Evolutionary conservation across 2,329 filamentous ascomycete species (phyloP), one percentile per base, ranked within the genome.

Genomic region (Cylindrodendrum hubeiense): DNA sequence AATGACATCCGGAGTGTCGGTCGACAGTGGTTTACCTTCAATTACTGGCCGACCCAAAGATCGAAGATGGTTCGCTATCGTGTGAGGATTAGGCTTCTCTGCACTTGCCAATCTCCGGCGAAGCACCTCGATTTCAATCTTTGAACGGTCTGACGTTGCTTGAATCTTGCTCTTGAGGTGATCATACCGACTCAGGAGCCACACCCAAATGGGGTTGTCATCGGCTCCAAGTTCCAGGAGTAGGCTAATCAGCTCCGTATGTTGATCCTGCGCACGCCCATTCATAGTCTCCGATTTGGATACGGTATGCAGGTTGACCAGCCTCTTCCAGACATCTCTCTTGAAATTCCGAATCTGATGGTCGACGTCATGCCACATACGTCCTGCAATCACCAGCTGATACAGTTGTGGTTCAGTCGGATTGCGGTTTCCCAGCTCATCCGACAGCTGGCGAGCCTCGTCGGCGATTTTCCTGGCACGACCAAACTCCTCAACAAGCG

Each of bases 181-280:
- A 69, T 97, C 93, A 76, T 95, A 97, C 49, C 93, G 90, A 75
- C 94, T 97, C 60, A 95, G 84, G 26, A 99, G 88, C 95, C 96
- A 99, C 12, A 97, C 87, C 93, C 93, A 97, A 67, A 99, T 97
- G 1, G 96, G 96, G 73, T 97, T 99, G 65, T 98, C 94, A 10
- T 97, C 92, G 3, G 97, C 94, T 7, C 96, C 97, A 21, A 99
- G 84, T 78, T 99, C 95, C n/a, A 99, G 83, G 57, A 99, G 85
- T 37, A 98, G 85, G 22, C 90, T 87, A 59, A 99, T 98, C 51
- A 98, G 85, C 76, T 97, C 94, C 89, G 98, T 94, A 74, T 98
- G 92, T 77, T 90, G 87, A 71, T 97, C 94, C 75, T 95, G 93
- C 6, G 87, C 84, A 41, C 90, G 78, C 8, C 86, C 86, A 54